Evolutionary conservation across 1,284 basidiomycete species (phyloP).

Genomic region (Ceratobasidium sp.): DNA sequence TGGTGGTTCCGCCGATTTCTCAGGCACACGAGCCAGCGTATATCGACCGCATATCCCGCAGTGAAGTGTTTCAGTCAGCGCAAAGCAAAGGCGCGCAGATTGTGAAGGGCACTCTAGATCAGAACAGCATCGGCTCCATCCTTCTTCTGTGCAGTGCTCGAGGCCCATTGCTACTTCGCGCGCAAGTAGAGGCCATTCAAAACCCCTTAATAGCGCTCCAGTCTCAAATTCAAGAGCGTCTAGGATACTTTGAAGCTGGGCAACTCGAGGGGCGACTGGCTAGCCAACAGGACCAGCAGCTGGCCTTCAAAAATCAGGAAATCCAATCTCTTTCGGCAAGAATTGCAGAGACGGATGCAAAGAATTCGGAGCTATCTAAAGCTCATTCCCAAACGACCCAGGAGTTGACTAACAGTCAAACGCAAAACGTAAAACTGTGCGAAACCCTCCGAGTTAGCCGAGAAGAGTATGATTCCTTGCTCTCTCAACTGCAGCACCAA

Average conservation of each 20-base stretch:
- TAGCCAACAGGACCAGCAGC: too few species aligned
- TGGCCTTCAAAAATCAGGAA: too few species aligned
- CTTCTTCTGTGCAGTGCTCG: neutral
- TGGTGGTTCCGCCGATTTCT: neutral
- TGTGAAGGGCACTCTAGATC: neutral
- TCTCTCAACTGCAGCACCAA: slow-evolving; percentile 38
- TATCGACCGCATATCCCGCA: neutral
- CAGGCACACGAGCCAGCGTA: neutral
- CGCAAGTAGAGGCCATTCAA: neutral
- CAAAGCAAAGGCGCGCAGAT: neutral
- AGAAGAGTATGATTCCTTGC: neutral
- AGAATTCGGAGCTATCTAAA: too few species aligned
- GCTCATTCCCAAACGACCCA: too few species aligned
- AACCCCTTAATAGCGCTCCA: neutral
- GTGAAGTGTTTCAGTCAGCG: neutral
- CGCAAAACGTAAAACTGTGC: neutral
- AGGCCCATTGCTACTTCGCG: neutral
- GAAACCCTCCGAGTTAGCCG: too few species aligned
- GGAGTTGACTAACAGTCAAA: neutral
- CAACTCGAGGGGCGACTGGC: too few species aligned
- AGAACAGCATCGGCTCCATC: neutral
- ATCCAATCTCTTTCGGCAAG: too few species aligned
- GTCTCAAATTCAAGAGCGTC: neutral
- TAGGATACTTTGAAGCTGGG: slow-evolving; percentile 22
- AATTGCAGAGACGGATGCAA: too few species aligned